Evolutionary conservation across 495 filamentous ascomycete genomes (phyloP).

Genomic region (Neurospora hispaniola): DNA sequence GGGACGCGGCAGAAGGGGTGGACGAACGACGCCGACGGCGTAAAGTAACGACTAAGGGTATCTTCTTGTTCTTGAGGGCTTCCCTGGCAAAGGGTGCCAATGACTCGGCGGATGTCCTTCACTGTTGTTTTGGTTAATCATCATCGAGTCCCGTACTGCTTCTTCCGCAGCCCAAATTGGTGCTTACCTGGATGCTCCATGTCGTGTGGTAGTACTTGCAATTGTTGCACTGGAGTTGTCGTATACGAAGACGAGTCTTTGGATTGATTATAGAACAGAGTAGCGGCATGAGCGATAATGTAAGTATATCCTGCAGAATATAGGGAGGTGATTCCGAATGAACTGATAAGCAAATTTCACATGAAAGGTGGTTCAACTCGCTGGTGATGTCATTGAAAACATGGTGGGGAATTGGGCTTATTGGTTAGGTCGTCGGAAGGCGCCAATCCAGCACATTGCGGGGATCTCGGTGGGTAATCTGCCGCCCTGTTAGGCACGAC

Average conservation of each 20-base stretch:
- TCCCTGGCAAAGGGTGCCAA: conserved; percentile 55
- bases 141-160: neutral
- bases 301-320: neutral
- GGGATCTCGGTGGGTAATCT: neutral
- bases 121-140: conserved; percentile 25
- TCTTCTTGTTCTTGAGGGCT: conserved; percentile 50
- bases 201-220: neutral
- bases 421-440: neutral
- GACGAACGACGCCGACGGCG: conserved; percentile 54
- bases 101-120: conserved; percentile 45
- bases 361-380: neutral
- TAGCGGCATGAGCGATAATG: neutral
- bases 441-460: neutral
- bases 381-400: conserved; percentile 10
- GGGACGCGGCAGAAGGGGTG: conserved; percentile 75
- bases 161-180: neutral
- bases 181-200: conserved; percentile 16
- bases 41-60: conserved; percentile 60
- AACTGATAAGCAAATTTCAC: neutral
- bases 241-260: neutral
- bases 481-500: neutral
- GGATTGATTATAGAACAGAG: neutral
- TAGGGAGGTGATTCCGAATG: neutral
- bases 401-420: neutral
- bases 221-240: neutral